These are phyloP conservation scores for Hypoxylon sp. DNA, from an alignment of 2,329 filamentous ascomycete genomes.

Conservation along the genomic window DNA sequence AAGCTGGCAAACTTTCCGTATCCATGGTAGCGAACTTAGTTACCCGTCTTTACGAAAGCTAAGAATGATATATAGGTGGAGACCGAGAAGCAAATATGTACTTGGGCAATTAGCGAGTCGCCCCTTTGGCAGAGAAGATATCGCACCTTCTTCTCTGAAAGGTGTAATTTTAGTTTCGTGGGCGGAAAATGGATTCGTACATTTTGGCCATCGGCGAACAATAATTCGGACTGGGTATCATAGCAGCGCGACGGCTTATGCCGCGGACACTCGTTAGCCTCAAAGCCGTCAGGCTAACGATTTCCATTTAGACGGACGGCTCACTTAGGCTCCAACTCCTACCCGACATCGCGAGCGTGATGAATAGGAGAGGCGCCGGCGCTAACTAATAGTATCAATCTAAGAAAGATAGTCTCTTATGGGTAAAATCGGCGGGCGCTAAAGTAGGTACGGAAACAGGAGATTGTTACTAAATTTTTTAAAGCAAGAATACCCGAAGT, in stretches of 20 bases:
- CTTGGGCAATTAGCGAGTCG: background rate
- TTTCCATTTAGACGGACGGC: background rate
- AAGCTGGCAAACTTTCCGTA: background rate
- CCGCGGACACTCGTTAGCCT: background rate
- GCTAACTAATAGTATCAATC: background rate
- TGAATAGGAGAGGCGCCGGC: background rate
- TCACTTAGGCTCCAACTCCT: background rate
- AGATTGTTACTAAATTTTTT: background rate
- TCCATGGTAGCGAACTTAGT: background rate
- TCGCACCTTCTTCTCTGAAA: background rate
- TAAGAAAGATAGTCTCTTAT: background rate
- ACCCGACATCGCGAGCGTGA: background rate
- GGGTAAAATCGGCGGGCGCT: background rate
- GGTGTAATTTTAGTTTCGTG: background rate
- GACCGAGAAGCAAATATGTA: background rate
- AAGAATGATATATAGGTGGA: background rate
- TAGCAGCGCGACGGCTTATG: background rate
- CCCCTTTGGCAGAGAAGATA: background rate
- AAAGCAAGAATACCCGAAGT: background rate
- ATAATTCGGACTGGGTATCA: background rate
- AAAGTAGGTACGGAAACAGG: background rate
- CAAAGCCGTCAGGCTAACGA: background rate
- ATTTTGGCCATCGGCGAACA: background rate
- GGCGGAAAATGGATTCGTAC: background rate
- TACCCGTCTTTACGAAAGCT: background rate